phyloP scores from a whole-genome alignment of 495 filamentous ascomycete species.

The Penicillium manginii region DNA sequence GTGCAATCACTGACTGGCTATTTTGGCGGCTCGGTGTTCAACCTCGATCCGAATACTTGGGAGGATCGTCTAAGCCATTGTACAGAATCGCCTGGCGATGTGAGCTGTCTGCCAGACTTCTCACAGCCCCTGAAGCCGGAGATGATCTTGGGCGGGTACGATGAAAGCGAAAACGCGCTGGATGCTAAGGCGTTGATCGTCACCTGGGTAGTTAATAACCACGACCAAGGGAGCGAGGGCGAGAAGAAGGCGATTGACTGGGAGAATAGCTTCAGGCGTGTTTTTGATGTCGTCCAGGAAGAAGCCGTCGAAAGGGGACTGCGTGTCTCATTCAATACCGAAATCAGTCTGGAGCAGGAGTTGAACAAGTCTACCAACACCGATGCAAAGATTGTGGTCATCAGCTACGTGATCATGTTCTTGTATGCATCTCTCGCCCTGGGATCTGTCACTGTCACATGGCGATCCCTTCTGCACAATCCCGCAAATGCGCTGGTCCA shows the following conservation, averaged over 20 bases:
- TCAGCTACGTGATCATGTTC: slow-evolving; percentile 99
- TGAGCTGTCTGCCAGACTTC: slow-evolving; percentile 79
- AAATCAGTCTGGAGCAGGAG: slow-evolving; percentile 90
- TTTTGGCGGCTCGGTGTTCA: slow-evolving; percentile 68
- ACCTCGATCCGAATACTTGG: slow-evolving; percentile 70
- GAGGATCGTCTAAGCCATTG: slow-evolving; percentile 68
- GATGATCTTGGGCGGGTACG: slow-evolving; percentile 83
- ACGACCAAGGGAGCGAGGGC: slow-evolving; percentile 69
- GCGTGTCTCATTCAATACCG: slow-evolving; percentile 89
- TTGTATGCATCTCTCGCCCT: slow-evolving; percentile 91
- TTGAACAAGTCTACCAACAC: slow-evolving; percentile 96
- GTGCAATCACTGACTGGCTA: slow-evolving; percentile 89
- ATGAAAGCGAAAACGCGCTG: slow-evolving; percentile 65
- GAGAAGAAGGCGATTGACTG: slow-evolving; percentile 81
- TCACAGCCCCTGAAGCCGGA: slow-evolving; percentile 81
- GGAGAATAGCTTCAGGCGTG: slow-evolving; percentile 74
- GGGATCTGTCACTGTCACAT: slow-evolving; percentile 80
- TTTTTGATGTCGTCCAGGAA: slow-evolving; percentile 72
- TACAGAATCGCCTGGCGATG: slow-evolving; percentile 70
- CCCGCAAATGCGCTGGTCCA: slow-evolving; percentile 85
- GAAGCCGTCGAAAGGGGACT: slow-evolving; percentile 80
- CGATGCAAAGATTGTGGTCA: slow-evolving; percentile 93
- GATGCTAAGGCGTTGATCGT: slow-evolving; percentile 79
- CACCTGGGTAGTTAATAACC: slow-evolving; percentile 97
- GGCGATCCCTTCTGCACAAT: slow-evolving; percentile 74